phyloP scores from a whole-genome alignment of 2,329 filamentous ascomycete species.

The Xylariaceae sp. region DNA sequence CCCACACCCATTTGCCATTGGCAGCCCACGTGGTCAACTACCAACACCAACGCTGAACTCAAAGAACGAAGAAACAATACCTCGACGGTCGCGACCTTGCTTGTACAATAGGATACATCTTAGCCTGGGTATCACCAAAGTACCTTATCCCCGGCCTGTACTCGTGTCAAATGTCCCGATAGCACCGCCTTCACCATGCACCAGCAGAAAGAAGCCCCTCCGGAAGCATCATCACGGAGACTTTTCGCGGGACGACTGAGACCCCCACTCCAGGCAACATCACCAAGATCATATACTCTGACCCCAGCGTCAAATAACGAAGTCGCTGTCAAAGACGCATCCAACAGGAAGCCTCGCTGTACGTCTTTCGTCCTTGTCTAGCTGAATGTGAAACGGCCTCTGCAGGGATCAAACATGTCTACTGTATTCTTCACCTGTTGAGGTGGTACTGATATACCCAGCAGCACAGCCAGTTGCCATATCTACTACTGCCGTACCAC shows the following conservation, averaged over 20 bases:
- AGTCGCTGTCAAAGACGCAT: constrained; percentile 16
- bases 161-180: too few relatives aligned
- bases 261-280: constrained; percentile 14
- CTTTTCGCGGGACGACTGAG: constrained; percentile 21
- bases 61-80: too few relatives aligned
- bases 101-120: too few relatives aligned
- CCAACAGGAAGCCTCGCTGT: constrained; percentile 12
- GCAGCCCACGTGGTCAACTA: too few relatives aligned
- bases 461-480: constrained; percentile 22
- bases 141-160: too few relatives aligned
- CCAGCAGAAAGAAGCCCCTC: neutral
- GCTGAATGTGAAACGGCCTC: constrained; percentile 3
- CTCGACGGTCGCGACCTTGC: too few relatives aligned
- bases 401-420: neutral
- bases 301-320: constrained; percentile 18
- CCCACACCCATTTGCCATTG: too few relatives aligned
- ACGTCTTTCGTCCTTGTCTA: constrained; percentile 8
- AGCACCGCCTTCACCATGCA: too few relatives aligned
- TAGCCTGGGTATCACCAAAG: too few relatives aligned
- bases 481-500: constrained; percentile 23
- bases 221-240: constrained; percentile 4
- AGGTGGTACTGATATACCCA: constrained; percentile 4
- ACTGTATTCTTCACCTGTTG: neutral
- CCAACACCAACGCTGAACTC: too few relatives aligned
- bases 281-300: constrained; percentile 22